Evolutionary conservation across 2,329 filamentous ascomycete genomes (phyloP), one percentile per base, ranked within the genome.

Genomic region (Aureobasidium sp.): DNA sequence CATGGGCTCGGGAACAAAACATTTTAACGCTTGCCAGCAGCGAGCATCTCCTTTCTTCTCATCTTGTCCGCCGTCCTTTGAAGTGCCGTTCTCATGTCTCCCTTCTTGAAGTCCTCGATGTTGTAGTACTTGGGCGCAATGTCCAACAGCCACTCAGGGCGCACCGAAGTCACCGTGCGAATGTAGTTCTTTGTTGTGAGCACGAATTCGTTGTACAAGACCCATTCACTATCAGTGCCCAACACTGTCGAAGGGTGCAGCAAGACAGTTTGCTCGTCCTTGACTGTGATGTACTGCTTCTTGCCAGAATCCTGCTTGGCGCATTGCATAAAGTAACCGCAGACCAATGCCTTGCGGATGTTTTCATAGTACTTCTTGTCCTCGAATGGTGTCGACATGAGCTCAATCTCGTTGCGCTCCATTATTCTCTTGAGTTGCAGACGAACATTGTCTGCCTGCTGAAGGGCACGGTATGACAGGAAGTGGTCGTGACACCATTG

Each of bases 281-380:
- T 98, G 68, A 98, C 85, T 1, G 93, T 98, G 58, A 85, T 83
- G 73, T 98, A 98, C 37, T 88, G 81, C 77, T 97, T 97, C 65
- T 88, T 87, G 25, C 81, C 84, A 48, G 81, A 82, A 65, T 97
- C 90, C 67, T 86, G 89, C 82, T 95, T 96, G 55, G 93, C 94
- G 19, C 97, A 88, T 69, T 98, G 93, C 93, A 98, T 98, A 78
- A 98, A 98, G 79, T 98, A 98, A 29, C 94, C 93, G 1, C 90
- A 81, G 11, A 96, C 85, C 12, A 98, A 79, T 7, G 93, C 91
- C 32, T 90, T 84, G 39, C 91, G 87, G 64, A 98, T 98, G 70
- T 98, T 98, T 68, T 83, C 89, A 72, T 97, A 98, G 76, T 98
- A 98, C 66, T 94, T 88, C 77, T 95, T 95, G 73, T 97, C 85